Conservation (phyloP, 768 basidiomycete genomes). For the Pholiota molesta region DNA sequence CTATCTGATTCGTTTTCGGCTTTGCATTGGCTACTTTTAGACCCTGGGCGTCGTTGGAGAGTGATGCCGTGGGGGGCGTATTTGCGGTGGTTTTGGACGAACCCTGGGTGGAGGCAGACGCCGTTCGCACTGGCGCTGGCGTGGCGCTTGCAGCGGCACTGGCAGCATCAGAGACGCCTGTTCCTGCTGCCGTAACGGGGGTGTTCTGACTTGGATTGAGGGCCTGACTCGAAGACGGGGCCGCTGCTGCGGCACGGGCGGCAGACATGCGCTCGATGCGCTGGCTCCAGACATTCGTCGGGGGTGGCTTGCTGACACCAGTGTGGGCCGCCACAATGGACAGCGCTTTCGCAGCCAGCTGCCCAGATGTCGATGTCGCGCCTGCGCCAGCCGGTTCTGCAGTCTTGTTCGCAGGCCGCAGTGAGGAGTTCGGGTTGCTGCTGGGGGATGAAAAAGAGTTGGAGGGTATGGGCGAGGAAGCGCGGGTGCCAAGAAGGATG, state of each 20-base stretch:
- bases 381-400: neutral
- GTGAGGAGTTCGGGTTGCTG: constrained; percentile 5
- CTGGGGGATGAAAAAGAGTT: neutral
- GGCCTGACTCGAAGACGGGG: constrained; percentile 1
- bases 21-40: neutral
- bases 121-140: neutral
- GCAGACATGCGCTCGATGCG: constrained; percentile 30
- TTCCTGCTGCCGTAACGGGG: constrained; percentile 11
- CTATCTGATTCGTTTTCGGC: neutral
- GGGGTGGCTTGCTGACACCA: constrained; percentile 6
- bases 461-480: neutral
- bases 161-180: neutral
- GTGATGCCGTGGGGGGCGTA: neutral
- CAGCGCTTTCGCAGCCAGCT: constrained; percentile 17
- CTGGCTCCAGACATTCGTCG: constrained; percentile 28
- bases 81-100: neutral
- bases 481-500: neutral
- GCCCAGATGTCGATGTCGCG: neutral
- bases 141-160: constrained; percentile 1
- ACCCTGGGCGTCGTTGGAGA: neutral
- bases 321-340: constrained; percentile 16
- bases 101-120: no score
- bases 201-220: neutral
- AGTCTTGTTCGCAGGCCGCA: neutral
- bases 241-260: constrained; percentile 15